Percentiles rank a stretch among this genome's conserved stretches.
phyloP scores from a whole-genome alignment of 1,284 basidiomycete species.

The Athelia psychrophila region DNA sequence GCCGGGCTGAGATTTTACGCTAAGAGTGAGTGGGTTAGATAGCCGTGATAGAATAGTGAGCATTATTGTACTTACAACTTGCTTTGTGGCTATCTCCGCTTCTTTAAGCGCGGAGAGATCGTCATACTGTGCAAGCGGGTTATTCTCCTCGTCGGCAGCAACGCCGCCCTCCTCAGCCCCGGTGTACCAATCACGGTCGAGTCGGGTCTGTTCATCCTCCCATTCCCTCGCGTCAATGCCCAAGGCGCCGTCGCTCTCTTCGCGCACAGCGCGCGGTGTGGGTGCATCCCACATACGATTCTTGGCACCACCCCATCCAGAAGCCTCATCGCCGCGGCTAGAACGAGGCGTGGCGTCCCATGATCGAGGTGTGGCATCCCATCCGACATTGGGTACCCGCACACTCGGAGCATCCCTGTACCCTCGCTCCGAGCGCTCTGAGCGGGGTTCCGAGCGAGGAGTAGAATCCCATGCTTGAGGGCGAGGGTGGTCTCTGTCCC shows the following conservation, averaged over 20 bases:
- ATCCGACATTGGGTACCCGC: slow-evolving; percentile 84
- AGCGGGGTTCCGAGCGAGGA: neutral
- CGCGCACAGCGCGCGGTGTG: slow-evolving; percentile 69
- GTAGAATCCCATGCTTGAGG: neutral
- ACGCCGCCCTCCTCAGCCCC: slow-evolving; percentile 84
- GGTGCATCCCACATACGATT: slow-evolving; percentile 82
- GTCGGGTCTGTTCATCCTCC: slow-evolving; percentile 89
- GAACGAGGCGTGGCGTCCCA: slow-evolving; percentile 88
- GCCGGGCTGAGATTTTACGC: slow-evolving; percentile 87
- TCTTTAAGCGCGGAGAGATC: slow-evolving; percentile 73
- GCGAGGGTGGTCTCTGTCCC: slow-evolving; percentile 2
- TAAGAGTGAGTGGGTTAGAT: slow-evolving; percentile 27
- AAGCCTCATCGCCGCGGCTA: slow-evolving; percentile 38
- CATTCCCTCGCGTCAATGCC: slow-evolving; percentile 78
- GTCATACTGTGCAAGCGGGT: slow-evolving; percentile 91
- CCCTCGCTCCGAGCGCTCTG: slow-evolving; percentile 1
- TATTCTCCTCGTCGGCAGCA: slow-evolving; percentile 88
- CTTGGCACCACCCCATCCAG: slow-evolving; percentile 55
- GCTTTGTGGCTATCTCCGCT: slow-evolving; percentile 78
- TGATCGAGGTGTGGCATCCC: no score
- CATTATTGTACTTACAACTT: slow-evolving; percentile 44
- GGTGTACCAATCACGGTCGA: slow-evolving; percentile 95
- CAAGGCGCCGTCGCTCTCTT: slow-evolving; percentile 54
- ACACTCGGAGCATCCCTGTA: slow-evolving; percentile 76
- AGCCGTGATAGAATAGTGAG: neutral